Percentiles rank a stretch among this genome's conserved stretches.
Conservation (phyloP, 331 rosid species). For the Saraca asoca region DNA sequence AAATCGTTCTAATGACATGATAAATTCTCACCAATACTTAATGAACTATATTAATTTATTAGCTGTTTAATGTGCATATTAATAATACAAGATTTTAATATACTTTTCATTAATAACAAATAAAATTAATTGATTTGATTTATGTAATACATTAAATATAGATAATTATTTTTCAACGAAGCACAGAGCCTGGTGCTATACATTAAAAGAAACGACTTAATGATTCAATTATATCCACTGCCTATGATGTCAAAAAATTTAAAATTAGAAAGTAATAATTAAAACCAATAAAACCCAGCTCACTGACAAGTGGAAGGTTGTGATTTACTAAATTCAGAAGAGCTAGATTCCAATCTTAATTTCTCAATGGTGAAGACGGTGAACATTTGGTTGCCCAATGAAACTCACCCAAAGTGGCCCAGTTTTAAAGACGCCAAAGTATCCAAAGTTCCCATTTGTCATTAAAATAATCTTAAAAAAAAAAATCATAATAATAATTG, state of each 20-base stretch:
- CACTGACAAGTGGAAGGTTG: not conserved
- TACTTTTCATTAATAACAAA: no score
- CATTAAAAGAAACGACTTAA: no score
- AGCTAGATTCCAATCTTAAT: conserved; percentile 22
- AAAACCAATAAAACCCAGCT: not conserved
- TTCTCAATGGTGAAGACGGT: conserved; percentile 27
- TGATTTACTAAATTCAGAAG: not conserved
- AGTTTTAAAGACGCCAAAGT: conserved; percentile 31
- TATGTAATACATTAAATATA: no score
- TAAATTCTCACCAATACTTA: no score
- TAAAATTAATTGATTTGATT: no score
- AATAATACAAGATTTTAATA: no score
- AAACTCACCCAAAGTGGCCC: conserved; percentile 30
- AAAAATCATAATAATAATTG: conserved; percentile 2
- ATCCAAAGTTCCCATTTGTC: conserved; percentile 42
- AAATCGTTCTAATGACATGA: no score
- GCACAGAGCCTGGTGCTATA: conserved; percentile 18
- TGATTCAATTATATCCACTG: not conserved
- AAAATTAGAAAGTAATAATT: not conserved
- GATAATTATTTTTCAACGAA: not conserved
- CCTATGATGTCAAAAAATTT: not conserved
- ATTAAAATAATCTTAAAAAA: not conserved
- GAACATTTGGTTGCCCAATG: conserved; percentile 37
- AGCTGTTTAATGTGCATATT: no score
- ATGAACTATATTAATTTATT: no score